Conservation (phyloP, 352 stramenopile species). For the Pythium apleroticum region DNA sequence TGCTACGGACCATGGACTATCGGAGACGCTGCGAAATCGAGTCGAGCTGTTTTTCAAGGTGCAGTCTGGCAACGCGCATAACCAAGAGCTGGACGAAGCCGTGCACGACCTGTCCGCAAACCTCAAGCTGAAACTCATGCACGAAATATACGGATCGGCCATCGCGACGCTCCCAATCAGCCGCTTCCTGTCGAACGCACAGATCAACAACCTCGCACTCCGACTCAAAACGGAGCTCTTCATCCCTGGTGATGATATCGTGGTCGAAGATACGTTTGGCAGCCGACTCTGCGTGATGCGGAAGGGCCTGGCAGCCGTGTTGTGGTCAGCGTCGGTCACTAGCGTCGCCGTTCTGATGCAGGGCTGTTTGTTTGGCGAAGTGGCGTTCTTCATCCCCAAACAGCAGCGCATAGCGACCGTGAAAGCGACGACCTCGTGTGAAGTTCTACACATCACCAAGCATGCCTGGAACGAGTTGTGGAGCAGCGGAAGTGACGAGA, state of each 20-base stretch:
- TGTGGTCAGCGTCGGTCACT: conserved; percentile 52
- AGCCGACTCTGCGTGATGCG: conserved; percentile 57
- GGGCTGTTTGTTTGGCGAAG: conserved; percentile 64
- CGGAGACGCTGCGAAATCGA: conserved; percentile 45
- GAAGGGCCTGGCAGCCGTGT: conserved; percentile 49
- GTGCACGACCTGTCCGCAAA: conserved; percentile 67
- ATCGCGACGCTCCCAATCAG: conserved; percentile 57
- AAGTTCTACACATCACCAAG: conserved; percentile 64
- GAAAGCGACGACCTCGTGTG: conserved; percentile 54
- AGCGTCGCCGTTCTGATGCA: conserved; percentile 62
- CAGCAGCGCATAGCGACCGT: conserved; percentile 67
- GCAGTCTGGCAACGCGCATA: conserved; percentile 55
- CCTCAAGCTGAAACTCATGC: conserved; percentile 69
- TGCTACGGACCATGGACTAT: conserved; percentile 57
- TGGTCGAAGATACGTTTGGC: conserved; percentile 57
- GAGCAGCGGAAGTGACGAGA: conserved; percentile 39
- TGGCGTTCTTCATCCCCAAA: conserved; percentile 61
- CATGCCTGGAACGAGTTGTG: conserved; percentile 66
- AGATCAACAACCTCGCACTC: conserved; percentile 69
- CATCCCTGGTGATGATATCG: conserved; percentile 65
- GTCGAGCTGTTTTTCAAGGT: conserved; percentile 61
- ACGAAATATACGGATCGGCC: conserved; percentile 63
- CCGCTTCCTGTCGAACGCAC: conserved; percentile 50
- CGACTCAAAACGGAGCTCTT: conserved; percentile 64
- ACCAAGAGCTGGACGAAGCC: conserved; percentile 43